phyloP scores from a whole-genome alignment of 129 eudicot genomes.

The Ambrosia trifida region DNA sequence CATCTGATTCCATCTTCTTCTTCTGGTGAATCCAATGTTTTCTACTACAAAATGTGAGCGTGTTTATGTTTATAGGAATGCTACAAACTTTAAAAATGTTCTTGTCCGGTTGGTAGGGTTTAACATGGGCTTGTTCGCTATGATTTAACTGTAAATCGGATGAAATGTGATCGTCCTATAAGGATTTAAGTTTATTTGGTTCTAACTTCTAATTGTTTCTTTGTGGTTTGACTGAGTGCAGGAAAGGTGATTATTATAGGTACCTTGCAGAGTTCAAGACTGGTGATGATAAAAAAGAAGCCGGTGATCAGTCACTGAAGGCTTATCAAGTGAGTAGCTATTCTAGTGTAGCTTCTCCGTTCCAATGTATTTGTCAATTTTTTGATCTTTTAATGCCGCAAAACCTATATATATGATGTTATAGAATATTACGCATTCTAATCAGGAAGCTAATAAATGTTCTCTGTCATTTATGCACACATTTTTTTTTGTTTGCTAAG shows the following conservation, averaged over 20 bases:
- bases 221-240: conserved; percentile 21
- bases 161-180: not conserved
- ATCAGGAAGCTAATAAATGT: not conserved
- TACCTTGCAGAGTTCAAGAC: conserved; percentile 59
- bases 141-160: not conserved
- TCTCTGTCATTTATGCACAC: not conserved
- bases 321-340: conserved; percentile 50
- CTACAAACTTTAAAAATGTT: not conserved
- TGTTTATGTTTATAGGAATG: not conserved
- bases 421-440: not conserved
- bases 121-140: not conserved
- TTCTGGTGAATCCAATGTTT: conserved; percentile 61
- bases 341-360: not conserved
- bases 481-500: conserved; percentile 16
- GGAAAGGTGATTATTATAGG: conserved; percentile 64
- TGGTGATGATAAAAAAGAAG: conserved; percentile 56
- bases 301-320: conserved; percentile 53
- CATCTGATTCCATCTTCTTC: conserved; percentile 60
- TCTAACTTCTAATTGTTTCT: conserved; percentile 6
- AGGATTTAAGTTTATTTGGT: not conserved
- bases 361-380: not conserved
- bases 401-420: not conserved
- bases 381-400: not conserved
- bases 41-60: conserved; percentile 63
- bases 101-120: not conserved